Evolutionary conservation across 306 rosid species (phyloP).

Genomic region (Mimosa pudica): DNA sequence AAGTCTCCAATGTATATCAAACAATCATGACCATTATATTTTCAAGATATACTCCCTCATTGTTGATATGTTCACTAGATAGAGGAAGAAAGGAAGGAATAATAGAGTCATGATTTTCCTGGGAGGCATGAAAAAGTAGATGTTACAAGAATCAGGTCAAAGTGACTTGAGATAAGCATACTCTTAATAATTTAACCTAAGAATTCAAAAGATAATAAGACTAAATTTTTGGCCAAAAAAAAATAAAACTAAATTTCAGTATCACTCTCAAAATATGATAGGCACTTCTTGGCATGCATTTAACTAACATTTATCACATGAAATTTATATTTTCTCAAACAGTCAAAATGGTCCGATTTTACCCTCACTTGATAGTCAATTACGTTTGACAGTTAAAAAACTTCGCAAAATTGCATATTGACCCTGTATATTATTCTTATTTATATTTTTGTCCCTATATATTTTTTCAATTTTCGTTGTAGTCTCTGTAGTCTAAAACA

Average conservation of each 20-base stretch:
- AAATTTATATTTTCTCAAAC: conserved; percentile 27
- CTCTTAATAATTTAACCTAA: conserved; percentile 12
- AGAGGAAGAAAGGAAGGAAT: conserved; percentile 86
- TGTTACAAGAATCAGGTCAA: conserved; percentile 21
- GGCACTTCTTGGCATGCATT: conserved; percentile 12
- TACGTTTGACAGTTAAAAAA: too few relatives aligned
- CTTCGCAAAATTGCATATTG: too few relatives aligned
- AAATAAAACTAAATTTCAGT: neutral
- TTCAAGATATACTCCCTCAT: conserved; percentile 88
- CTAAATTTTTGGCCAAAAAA: too few relatives aligned
- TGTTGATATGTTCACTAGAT: conserved; percentile 83
- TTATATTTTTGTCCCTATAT: too few relatives aligned
- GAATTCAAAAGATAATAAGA: conserved; percentile 1
- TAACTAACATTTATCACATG: neutral
- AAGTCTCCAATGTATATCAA: conserved; percentile 76
- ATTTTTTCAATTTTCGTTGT: too few relatives aligned
- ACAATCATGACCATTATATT: conserved; percentile 75
- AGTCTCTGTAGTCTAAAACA: too few relatives aligned
- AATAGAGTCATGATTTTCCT: conserved; percentile 69
- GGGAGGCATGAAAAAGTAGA: conserved; percentile 36
- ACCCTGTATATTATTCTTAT: too few relatives aligned
- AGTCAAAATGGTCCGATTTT: neutral
- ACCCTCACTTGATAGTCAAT: too few relatives aligned
- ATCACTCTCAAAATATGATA: conserved; percentile 26
- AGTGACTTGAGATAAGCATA: conserved; percentile 8